Conservation (phyloP, 441 rosid species). For the Lepidium campestre region DNA sequence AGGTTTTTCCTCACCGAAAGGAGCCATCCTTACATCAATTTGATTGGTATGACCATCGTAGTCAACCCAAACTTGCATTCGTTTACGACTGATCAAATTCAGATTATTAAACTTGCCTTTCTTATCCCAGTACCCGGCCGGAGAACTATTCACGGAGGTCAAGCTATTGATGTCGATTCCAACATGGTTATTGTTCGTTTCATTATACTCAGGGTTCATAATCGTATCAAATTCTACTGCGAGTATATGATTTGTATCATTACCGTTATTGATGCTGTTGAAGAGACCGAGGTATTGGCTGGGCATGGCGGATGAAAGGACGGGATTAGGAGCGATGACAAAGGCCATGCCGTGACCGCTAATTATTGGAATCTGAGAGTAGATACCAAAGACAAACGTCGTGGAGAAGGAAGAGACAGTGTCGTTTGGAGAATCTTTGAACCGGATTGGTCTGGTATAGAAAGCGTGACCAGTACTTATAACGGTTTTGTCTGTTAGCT, state of each 20-base stretch:
- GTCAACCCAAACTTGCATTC: slow-evolving; percentile 57
- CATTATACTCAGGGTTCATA: slow-evolving; percentile 46
- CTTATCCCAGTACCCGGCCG: slow-evolving; percentile 34
- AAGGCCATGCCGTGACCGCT: slow-evolving; percentile 49
- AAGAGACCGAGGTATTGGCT: slow-evolving; percentile 67
- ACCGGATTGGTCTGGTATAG: not conserved
- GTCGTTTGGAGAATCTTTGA: slow-evolving; percentile 6
- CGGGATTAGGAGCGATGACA: slow-evolving; percentile 38
- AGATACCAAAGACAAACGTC: slow-evolving; percentile 3
- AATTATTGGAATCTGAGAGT: not conserved
- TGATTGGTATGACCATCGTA: slow-evolving; percentile 37
- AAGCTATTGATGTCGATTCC: slow-evolving; percentile 66
- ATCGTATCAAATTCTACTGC: slow-evolving; percentile 75
- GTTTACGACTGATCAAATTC: slow-evolving; percentile 36
- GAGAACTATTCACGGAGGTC: slow-evolving; percentile 37
- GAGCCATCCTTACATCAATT: slow-evolving; percentile 48
- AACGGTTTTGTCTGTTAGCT: slow-evolving; percentile 35
- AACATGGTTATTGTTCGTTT: slow-evolving; percentile 57
- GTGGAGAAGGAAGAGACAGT: slow-evolving; percentile 7
- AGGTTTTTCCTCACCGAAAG: slow-evolving; percentile 45
- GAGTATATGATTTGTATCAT: slow-evolving; percentile 46
- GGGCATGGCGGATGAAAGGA: slow-evolving; percentile 25
- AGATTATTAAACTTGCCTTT: slow-evolving; percentile 29
- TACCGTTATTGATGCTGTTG: slow-evolving; percentile 42
- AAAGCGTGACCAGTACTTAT: slow-evolving; percentile 43